A percentile compares a stretch with the other conserved stretches of the same genome.
These are phyloP conservation scores for Pneumocystis sp. DNA, from an alignment of 1,139 yeast genomes.

Conservation along the genomic window DNA sequence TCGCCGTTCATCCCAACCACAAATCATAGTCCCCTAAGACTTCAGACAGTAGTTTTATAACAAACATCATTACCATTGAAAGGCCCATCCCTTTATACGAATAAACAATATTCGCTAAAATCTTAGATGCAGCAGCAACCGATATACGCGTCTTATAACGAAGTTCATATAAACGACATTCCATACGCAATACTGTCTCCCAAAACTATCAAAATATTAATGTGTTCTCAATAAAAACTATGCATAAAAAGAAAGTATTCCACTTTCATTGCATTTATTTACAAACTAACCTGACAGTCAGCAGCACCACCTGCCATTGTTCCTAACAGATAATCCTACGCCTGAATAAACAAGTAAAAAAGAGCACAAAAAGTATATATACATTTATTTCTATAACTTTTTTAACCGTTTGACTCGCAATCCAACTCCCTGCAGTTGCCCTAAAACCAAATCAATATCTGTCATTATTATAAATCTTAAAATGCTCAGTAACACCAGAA, in stretches of 20 bases:
- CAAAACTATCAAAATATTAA: conserved; percentile 35
- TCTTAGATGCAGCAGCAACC: conserved; percentile 94
- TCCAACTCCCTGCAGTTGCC: conserved; percentile 98
- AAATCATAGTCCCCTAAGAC: conserved; percentile 72
- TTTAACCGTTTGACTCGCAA: conserved; percentile 94
- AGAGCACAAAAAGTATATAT: conserved; percentile 23
- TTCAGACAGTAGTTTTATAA: background rate
- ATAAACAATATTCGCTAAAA: conserved; percentile 74
- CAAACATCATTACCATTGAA: conserved; percentile 40
- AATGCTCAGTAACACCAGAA: background rate
- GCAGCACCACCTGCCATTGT: conserved; percentile 99
- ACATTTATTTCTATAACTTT: conserved; percentile 96
- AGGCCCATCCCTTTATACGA: conserved; percentile 96
- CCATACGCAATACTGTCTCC: conserved; percentile 98
- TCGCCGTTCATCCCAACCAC: conserved; percentile 90
- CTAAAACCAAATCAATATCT: conserved; percentile 35
- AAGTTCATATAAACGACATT: conserved; percentile 87
- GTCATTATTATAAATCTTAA: background rate
- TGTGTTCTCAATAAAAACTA: background rate
- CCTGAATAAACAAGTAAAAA: background rate
- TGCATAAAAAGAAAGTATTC: background rate
- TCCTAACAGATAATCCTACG: conserved; percentile 42
- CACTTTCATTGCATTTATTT: background rate
- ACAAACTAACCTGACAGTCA: conserved; percentile 52
- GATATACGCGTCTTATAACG: conserved; percentile 89